Evolutionary conservation across 2,329 filamentous ascomycete genomes (phyloP).

Genomic region (Pseudogymnoascus verrucosus): DNA sequence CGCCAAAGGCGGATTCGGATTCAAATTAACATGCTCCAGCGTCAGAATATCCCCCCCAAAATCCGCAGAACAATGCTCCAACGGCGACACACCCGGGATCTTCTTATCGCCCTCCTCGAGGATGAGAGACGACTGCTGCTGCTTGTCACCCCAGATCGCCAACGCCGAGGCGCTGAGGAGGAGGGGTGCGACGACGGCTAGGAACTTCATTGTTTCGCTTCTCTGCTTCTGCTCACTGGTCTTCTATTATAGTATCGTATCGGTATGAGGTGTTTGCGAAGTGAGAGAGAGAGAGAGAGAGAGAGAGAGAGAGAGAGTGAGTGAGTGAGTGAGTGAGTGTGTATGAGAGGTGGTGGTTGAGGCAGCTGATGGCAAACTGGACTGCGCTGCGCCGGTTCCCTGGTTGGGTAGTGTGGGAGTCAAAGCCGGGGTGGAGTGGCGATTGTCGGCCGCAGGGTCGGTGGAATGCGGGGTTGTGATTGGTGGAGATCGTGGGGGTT

Average conservation of each 20-base stretch:
- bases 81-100: conserved; percentile 78
- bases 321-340: too few relatives aligned
- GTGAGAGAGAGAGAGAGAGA: too few relatives aligned
- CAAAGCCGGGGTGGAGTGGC: neutral
- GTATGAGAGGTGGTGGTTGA: too few relatives aligned
- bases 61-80: conserved; percentile 64
- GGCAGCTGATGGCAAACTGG: too few relatives aligned
- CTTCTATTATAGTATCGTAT: too few relatives aligned
- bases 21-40: conserved; percentile 72
- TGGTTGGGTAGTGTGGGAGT: neutral
- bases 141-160: conserved; percentile 39
- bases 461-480: neutral
- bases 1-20: conserved; percentile 80
- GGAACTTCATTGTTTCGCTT: conserved; percentile 20
- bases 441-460: neutral
- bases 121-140: conserved; percentile 40
- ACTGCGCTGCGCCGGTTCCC: neutral
- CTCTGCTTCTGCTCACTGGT: neutral
- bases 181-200: conserved; percentile 21
- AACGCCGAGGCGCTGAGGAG: conserved; percentile 22
- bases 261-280: too few relatives aligned
- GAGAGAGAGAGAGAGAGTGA: too few relatives aligned
- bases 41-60: conserved; percentile 62
- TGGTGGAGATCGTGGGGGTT: neutral
- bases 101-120: conserved; percentile 37